phyloP scores from a whole-genome alignment of 106 monocot genomes.

The Xerophyta viscosa region DNA sequence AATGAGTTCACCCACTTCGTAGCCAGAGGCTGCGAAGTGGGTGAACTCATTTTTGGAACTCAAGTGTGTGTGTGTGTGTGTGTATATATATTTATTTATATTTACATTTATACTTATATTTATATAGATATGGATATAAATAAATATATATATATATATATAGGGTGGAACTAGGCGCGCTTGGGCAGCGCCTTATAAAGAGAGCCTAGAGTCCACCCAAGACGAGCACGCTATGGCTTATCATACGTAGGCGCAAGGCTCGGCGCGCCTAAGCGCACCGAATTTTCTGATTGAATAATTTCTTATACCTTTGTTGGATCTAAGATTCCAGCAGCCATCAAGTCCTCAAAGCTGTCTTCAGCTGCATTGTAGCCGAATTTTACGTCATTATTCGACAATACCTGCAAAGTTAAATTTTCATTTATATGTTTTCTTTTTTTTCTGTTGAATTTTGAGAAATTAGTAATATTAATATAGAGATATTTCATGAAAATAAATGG shows the following conservation, averaged over 20 bases:
- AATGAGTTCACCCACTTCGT: too few species aligned
- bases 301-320: conserved; percentile 70
- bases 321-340: conserved; percentile 81
- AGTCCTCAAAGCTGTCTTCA: conserved; percentile 63
- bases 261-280: neutral
- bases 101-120: too few species aligned
- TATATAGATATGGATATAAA: too few species aligned
- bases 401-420: conserved; percentile 21
- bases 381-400: conserved; percentile 40
- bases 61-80: too few species aligned
- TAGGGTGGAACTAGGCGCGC: neutral
- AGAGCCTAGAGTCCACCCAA: too few species aligned
- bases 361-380: conserved; percentile 92
- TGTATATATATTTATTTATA: too few species aligned
- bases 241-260: neutral
- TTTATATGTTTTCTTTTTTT: neutral
- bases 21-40: too few species aligned
- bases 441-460: neutral
- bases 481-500: neutral
- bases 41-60: too few species aligned
- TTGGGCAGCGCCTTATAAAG: too few species aligned
- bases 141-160: neutral
- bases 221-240: too few species aligned
- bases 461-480: neutral
- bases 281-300: conserved; percentile 2